phyloP scores from a whole-genome alignment of 441 rosid genomes.

The Croton setiger region DNA sequence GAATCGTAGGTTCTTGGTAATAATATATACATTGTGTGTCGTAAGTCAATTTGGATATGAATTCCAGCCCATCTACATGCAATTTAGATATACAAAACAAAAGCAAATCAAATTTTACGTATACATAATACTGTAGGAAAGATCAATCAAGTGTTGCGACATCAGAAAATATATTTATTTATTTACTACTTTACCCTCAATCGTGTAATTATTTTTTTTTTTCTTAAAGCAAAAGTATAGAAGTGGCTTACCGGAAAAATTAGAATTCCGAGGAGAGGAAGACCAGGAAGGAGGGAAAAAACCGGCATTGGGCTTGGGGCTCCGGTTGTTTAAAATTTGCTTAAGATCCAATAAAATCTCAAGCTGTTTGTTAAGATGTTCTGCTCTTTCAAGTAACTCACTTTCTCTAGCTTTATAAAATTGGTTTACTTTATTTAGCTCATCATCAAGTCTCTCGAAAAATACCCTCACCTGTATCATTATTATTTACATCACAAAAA shows the following conservation, averaged over 20 bases:
- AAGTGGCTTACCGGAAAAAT: conserved; percentile 51
- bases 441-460: conserved; percentile 68
- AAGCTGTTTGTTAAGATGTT: conserved; percentile 63
- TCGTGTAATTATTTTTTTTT: not conserved
- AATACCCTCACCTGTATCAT: conserved; percentile 54
- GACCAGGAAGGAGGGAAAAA: conserved; percentile 38
- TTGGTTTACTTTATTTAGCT: conserved; percentile 76
- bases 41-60: no score
- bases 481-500: not conserved
- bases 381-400: conserved; percentile 83
- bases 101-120: no score
- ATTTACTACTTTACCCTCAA: no score
- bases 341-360: conserved; percentile 65
- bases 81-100: no score
- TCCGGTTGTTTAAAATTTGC: conserved; percentile 46
- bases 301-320: conserved; percentile 34
- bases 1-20: no score
- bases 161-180: no score
- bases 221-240: not conserved
- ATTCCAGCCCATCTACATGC: no score
- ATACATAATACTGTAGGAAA: no score
- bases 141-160: no score
- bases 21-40: no score
- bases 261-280: conserved; percentile 53
- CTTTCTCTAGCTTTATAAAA: conserved; percentile 71